These are phyloP conservation scores for Penicillium polonicum DNA, from an alignment of 2,329 filamentous ascomycete species.

Conservation along the genomic window DNA sequence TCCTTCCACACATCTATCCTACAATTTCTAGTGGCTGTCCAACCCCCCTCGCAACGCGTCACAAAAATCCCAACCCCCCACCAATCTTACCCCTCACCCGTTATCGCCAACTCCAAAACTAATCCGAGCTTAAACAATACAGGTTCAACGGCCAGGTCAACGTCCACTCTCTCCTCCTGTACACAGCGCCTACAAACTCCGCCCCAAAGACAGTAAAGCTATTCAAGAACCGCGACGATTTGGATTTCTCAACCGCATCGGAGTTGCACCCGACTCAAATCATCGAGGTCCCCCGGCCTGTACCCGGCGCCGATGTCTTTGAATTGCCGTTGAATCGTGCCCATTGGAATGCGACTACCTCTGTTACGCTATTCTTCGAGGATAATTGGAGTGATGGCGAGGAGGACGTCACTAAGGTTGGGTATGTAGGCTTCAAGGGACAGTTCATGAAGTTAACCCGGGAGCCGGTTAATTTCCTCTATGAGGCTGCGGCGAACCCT, in stretches of 20 bases:
- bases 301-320: conserved; percentile 63
- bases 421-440: conserved; percentile 88
- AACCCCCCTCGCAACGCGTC: background rate
- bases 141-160: conserved; percentile 94
- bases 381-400: conserved; percentile 84
- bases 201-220: conserved; percentile 83
- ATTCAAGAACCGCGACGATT: conserved; percentile 79
- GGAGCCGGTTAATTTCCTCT: conserved; percentile 81
- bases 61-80: conserved; percentile 15
- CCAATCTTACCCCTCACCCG: conserved; percentile 26
- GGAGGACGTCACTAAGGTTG: conserved; percentile 74
- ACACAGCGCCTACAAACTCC: conserved; percentile 67
- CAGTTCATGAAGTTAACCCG: conserved; percentile 86
- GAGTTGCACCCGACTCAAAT: conserved; percentile 70
- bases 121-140: background rate
- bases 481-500: conserved; percentile 92
- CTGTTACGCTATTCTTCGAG: conserved; percentile 80
- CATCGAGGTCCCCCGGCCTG: conserved; percentile 73
- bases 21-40: background rate
- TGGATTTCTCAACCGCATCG: conserved; percentile 78
- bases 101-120: conserved; percentile 8
- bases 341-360: conserved; percentile 81
- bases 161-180: conserved; percentile 83
- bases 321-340: conserved; percentile 87
- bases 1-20: background rate